Conservation (phyloP, 192 early-diverging fungal species). For the Fimicolochytrium jonesii region DNA sequence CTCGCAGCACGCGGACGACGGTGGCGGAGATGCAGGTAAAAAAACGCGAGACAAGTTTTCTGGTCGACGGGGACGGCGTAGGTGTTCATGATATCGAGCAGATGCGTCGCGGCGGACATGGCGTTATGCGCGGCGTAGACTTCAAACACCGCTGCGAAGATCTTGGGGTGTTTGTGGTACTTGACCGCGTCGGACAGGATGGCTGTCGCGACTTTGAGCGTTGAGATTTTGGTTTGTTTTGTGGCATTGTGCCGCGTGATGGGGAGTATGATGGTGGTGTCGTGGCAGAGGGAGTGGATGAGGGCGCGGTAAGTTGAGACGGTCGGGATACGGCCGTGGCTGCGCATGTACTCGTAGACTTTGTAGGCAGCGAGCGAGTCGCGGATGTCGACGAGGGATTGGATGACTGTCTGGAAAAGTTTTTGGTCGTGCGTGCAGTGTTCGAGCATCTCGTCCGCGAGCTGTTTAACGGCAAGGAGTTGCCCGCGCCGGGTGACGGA, state of each 20-base stretch:
- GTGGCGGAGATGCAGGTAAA: conserved; percentile 4
- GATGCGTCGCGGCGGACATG: neutral
- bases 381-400: neutral
- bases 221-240: neutral
- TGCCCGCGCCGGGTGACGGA: neutral
- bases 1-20: no score
- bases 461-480: conserved; percentile 1
- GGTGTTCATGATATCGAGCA: neutral
- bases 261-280: no score
- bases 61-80: neutral
- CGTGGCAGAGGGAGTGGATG: neutral
- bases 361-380: neutral
- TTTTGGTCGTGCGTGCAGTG: neutral
- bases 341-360: neutral
- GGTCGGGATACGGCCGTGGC: neutral
- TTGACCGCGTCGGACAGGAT: neutral
- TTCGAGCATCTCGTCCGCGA: neutral
- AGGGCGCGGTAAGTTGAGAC: neutral
- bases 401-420: neutral
- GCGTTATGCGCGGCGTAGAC: conserved; percentile 10
- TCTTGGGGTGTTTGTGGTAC: neutral
- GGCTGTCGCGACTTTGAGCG: neutral
- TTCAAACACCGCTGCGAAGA: conserved; percentile 9
- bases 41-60: conserved; percentile 1
- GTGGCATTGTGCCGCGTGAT: neutral